A percentile compares a stretch with the other conserved stretches of the same genome.
These are phyloP conservation scores for Lasiodiplodia sp. DNA, from an alignment of 2,329 filamentous ascomycete genomes.

Conservation along the genomic window DNA sequence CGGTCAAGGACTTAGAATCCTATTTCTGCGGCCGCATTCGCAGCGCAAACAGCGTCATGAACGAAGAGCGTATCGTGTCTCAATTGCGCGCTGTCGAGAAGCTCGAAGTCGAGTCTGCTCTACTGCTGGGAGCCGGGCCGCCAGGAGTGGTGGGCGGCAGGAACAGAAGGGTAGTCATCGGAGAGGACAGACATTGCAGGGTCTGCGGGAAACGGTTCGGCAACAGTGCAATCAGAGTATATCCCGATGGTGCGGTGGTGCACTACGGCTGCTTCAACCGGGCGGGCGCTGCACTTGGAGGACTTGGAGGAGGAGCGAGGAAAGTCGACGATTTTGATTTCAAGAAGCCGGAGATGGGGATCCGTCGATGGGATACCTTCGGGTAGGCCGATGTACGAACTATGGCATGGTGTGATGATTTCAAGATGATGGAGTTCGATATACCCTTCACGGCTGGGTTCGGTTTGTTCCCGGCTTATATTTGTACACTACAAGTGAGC, in stretches of 20 bases:
- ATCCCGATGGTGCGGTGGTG: constrained; percentile 70
- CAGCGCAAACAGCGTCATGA: constrained; percentile 80
- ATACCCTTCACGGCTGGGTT: constrained; percentile 2
- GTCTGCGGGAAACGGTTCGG: constrained; percentile 94
- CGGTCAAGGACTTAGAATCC: constrained; percentile 79
- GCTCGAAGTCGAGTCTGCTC: constrained; percentile 74
- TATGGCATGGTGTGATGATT: constrained; percentile 6
- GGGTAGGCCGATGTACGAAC: neutral
- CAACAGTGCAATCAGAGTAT: constrained; percentile 86
- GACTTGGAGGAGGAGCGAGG: no score
- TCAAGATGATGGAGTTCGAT: neutral
- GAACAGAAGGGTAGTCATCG: constrained; percentile 77
- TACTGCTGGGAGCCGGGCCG: constrained; percentile 77
- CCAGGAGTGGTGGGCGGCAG: constrained; percentile 63
- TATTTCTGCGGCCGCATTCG: constrained; percentile 94
- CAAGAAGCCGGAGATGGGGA: constrained; percentile 10
- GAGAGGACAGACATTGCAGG: constrained; percentile 87
- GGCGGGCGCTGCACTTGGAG: constrained; percentile 3
- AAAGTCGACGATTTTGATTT: neutral
- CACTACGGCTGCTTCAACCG: constrained; percentile 55
- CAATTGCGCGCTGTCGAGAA: constrained; percentile 80
- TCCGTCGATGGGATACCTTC: constrained; percentile 21
- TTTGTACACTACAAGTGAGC: neutral
- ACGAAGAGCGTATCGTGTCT: constrained; percentile 79
- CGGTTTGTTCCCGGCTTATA: neutral